Evolutionary conservation across 176 grass and related monocot species (phyloP).

Genomic region (Oryza glaberrima): DNA sequence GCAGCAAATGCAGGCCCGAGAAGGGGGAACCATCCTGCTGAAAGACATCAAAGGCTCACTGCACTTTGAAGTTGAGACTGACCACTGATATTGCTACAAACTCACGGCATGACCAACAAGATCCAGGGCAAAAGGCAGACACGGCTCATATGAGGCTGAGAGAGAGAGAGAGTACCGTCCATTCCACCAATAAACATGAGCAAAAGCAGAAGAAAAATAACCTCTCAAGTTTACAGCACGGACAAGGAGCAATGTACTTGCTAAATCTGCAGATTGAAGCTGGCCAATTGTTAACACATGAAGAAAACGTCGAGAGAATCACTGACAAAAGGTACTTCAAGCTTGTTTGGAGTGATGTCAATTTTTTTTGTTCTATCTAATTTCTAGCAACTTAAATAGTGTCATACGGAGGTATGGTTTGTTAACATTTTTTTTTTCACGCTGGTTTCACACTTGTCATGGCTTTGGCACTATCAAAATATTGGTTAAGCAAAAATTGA

Average conservation of each 20-base stretch:
- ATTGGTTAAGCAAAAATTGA: too few species aligned
- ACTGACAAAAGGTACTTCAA: not conserved
- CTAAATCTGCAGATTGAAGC: not conserved
- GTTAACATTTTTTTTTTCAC: too few species aligned
- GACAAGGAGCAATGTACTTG: not conserved
- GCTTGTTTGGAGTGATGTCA: too few species aligned
- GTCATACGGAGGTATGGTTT: too few species aligned
- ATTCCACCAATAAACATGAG: not conserved
- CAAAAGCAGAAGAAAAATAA: not conserved
- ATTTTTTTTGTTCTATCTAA: too few species aligned
- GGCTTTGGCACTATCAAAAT: too few species aligned
- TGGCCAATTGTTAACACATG: not conserved
- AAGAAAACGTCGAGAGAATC: not conserved
- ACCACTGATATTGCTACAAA: not conserved
- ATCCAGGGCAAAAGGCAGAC: not conserved
- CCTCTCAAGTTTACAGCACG: not conserved
- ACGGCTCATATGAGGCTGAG: not conserved
- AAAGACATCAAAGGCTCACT: not conserved
- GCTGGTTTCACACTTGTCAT: too few species aligned
- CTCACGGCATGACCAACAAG: not conserved
- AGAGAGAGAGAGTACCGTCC: too few species aligned
- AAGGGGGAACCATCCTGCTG: not conserved
- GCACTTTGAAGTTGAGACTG: not conserved
- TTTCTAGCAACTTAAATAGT: too few species aligned
- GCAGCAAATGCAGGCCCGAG: not conserved